Base-by-base conservation (phyloP, 768 basidiomycete genomes). In the Steccherinum ochraceum region DNA sequence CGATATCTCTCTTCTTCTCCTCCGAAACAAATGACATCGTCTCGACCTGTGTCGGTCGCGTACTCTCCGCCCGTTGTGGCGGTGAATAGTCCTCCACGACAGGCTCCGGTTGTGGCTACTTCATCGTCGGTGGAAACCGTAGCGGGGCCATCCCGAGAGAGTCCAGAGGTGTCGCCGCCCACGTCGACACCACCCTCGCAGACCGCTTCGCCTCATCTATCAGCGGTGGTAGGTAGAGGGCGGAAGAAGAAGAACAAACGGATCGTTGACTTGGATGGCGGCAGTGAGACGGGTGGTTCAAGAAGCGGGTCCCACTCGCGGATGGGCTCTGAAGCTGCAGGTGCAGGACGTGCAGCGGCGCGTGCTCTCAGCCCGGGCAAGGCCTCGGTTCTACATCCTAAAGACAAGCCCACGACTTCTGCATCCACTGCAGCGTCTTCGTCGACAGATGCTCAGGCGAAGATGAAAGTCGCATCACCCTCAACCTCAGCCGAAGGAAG, bases 221-320 rank as follows among this genome's bases (percentile, higher is more conserved):
- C 67, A 25, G 67, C 70, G 7, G 65, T 66, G 3, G 66, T 68
- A 12, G 69, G 68, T 2, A 77, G 76, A 51, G 66, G 73, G 30
- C 76, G 77, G 52, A 75, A 75, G 51, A 84, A 81, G 67, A 86
- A 79, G 65, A 67, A 71, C 46, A 88, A 83, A 60, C 83, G 91
- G 13, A 85, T 93, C 49, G 91, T 93, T 19, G 81, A 90, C 56
- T 70, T 93, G 49, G 81, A 85, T 57, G 78, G 68, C n/a, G 73
- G 71, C 25, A 74, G 69, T 53, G 72, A 74, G 26, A 61, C 62
- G 12, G 52, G 44, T 20, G 50, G 59, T 25, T 58, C 57, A 21
- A 16, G 57, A 26, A 62, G 59, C 24, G 54, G 47, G 5, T 62
- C 64, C 10, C 58, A 57, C 18, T 58, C 60, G 5, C 50, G 50